Base-by-base conservation (phyloP, 345 rosid genomes). In the Geranium rotundifolium region DNA sequence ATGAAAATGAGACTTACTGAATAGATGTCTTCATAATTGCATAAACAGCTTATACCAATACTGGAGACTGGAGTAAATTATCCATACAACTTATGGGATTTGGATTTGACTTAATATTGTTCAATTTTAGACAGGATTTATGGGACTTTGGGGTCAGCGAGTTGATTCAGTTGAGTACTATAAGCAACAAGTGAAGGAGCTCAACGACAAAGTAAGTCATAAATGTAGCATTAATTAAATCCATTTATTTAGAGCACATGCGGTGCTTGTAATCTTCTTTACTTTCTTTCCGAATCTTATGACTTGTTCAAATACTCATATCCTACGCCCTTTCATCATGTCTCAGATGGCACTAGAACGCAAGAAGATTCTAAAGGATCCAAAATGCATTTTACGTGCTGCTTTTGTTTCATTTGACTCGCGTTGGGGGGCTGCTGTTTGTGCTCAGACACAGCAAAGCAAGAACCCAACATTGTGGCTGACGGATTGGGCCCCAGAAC, bases 391-490 rank as follows among this genome's bases (percentile, higher is more conserved):
- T 30, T 77, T 93, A 63, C 92, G 96, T 14, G 96, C 90, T 58
- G 70, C 92, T 57, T 93, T 93, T 76, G 97, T 93, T 59, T 88
- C 99, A 59, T 93, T 93, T 65, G 80, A 86, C 68, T 88, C 97
- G 29, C 82, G 97, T 4, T 93, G 99, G 97, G 97, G 97, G 1
- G 99, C 99, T 63, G 89, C 99, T 65, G 88, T 93, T 66, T 93
- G 99, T 79, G 99, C 99, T 63, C 97, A 90, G 76, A 93, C 99
- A 16, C 90, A 84, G 62, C 99, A 93, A 72, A 88, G 99, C 92
- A 88, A 79, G 86, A 93, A 90, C 64, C 95, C 99, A 1, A 90
- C 95, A 1, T 60, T 90, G 0, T 93, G 97, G 97, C 75, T 93
- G 77, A 93, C 99, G 60, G 75, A 85, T 76, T 86, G 97, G 80